These are phyloP conservation scores for Breviolum minutum DNA, from an alignment of 73 alveolate genomes.

Conservation along the genomic window DNA sequence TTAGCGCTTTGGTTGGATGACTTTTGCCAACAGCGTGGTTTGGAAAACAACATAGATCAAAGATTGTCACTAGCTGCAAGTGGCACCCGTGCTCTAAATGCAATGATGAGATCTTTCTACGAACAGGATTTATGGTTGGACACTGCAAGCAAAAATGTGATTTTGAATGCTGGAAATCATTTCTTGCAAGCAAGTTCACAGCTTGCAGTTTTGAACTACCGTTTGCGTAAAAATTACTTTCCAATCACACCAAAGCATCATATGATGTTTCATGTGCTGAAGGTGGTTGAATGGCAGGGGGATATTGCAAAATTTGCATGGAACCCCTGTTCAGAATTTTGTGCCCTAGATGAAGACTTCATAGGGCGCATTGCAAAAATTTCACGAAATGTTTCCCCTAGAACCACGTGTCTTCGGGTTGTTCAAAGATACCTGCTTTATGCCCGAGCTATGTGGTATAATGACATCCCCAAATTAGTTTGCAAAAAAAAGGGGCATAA, in stretches of 20 bases:
- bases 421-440: background rate
- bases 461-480: no score
- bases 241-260: background rate
- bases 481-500: no score
- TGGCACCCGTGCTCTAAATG: background rate
- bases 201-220: background rate
- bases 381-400: background rate
- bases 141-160: background rate
- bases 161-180: background rate
- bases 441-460: background rate
- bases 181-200: background rate
- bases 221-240: background rate
- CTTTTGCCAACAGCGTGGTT: background rate
- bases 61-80: background rate
- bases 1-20: background rate
- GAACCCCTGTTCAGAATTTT: background rate
- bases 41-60: background rate
- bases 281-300: background rate
- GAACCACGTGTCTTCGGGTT: background rate
- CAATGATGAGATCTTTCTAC: background rate
- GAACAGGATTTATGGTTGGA: background rate
- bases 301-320: background rate
- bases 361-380: background rate
- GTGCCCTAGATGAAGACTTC: slow-evolving; percentile 1
- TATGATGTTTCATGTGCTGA: background rate